A percentile compares a stretch with the other conserved stretches of the same genome.
Conservation (phyloP, 345 rosid genomes). For the Linum lewisii region DNA sequence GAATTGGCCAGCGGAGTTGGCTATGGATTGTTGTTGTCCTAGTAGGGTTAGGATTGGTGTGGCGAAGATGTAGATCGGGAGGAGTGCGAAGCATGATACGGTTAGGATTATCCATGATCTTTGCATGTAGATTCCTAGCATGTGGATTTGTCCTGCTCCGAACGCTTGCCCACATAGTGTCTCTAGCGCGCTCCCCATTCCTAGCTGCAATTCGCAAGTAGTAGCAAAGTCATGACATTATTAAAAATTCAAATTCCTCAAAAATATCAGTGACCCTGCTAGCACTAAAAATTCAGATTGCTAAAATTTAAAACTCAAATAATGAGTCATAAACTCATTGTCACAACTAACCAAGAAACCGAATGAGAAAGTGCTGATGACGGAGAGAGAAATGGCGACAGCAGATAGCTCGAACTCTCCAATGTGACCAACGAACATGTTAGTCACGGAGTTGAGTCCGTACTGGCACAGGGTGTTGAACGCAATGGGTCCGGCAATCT, state of each 20-base stretch:
- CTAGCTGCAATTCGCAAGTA: constrained; percentile 73
- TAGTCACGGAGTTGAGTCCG: constrained; percentile 44
- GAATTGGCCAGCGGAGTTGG: constrained; percentile 51
- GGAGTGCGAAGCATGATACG: constrained; percentile 31
- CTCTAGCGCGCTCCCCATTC: constrained; percentile 92
- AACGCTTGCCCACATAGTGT: constrained; percentile 86
- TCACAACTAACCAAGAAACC: constrained; percentile 66
- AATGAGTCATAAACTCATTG: too few species aligned
- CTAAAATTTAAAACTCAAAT: too few species aligned
- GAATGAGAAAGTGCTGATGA: constrained; percentile 60
- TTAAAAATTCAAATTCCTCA: too few species aligned
- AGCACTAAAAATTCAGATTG: too few species aligned
- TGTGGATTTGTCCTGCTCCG: constrained; percentile 66
- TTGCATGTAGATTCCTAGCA: constrained; percentile 79
- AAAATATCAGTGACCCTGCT: too few species aligned
- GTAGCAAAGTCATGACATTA: too few species aligned
- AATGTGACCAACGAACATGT: constrained; percentile 57
- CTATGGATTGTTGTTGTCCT: constrained; percentile 46
- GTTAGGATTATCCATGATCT: constrained; percentile 61
- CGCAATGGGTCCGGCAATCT: constrained; percentile 47
- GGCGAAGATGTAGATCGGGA: constrained; percentile 58
- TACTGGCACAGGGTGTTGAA: constrained; percentile 45
- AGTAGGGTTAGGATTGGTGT: constrained; percentile 50
- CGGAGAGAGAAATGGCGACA: constrained; percentile 54
- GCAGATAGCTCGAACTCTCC: constrained; percentile 63